Base-by-base conservation (phyloP, 225 moss, liverwort and hornwort genomes). In the Bryum argenteum region DNA sequence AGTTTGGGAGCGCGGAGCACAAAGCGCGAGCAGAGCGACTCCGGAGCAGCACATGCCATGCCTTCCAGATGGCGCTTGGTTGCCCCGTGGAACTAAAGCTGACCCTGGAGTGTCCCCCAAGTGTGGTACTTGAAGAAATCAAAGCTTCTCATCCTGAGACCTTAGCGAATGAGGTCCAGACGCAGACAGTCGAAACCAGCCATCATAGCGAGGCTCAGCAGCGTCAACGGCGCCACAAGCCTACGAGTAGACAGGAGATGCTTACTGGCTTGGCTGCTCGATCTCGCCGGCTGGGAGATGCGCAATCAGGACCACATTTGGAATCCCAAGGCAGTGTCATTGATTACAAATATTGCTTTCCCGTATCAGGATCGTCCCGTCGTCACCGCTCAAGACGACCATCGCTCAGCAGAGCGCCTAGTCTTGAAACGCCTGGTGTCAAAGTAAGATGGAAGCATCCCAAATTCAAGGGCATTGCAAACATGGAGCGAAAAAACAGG, bases 51-150 rank as follows among this genome's bases (percentile, higher is more conserved):
- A 91, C 93, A 16, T 93, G 93, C 73, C 93, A 93, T 67, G 93
- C 96, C 6, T 93, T 96, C 60, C 96, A 96, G 69, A 96, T 93
- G 91, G 91, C 93, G 23, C 74, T 96, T 28, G 96, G 96, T 41
- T 91, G 96, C 68, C 96, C 96, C 8, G 96, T 96, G 2, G 93
- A 93, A 71, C 83, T 96, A 24, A 91, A 96, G 80, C 82, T 77
- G 64, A 91, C 60, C 84, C 88, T 82, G 53, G 89, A 87, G 84
- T 91, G 89, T 74, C 90, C 72, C 63, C 81, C 69, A 53, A 84
- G 33, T 69, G 79, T 63, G 55, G 78, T 75, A 48, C 72, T 72
- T 17, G 80, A 72, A 67, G 81, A 77, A 56, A 77, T 74, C 58
- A 76, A 72, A 82, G 81, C 79, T 70, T 88, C 80, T 77, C 86